Evolutionary conservation across 768 basidiomycete genomes (phyloP), one percentile per base, ranked within the genome.

Genomic region (Naganishia vishniacii): DNA sequence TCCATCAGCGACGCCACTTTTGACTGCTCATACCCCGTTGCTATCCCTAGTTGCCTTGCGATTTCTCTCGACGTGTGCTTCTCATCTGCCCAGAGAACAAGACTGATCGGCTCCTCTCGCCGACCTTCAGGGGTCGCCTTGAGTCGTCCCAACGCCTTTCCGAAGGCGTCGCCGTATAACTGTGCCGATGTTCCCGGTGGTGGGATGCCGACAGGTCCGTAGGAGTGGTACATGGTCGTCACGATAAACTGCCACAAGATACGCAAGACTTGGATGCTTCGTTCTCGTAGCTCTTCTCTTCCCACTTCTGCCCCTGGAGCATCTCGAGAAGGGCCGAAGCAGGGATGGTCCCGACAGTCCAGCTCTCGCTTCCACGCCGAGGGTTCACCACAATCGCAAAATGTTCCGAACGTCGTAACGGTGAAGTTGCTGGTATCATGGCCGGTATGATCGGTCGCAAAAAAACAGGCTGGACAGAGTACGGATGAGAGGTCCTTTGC

Each of bases 71-170:
- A 88, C 0, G 90, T 91, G 77, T 97, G 95, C 70, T 93, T 94
- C 77, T 99, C 95, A 76, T 95, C 93, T 79, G 93, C 92, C 92
- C 92, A 97, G 4, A 98, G 78, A 28, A 94, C 81, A 63, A 97
- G 59, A 42, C 60, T 61, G 59, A 53, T 49, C 48, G 41, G 59
- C 47, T 58, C 65, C 49, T 59, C 41, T 18, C 11, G 20, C 29
- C 15, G 18, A n/a, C 51, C 32, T 2, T 40, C 44, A 32, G 20
- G 31, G 13, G 18, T 44, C 23, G 29, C 20, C 47, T 31, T 2
- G 26, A 28, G 45, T 18, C 29, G 23, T 23, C 31, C 45, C 28
- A 51, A 40, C 34, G 26, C 60, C 26, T 47, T 34, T 41, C 48
- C 56, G 25, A 47, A 56, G 48, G 44, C 63, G 37, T 48, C 40